Evolutionary conservation across 768 basidiomycete genomes (phyloP).

Genomic region (Trametes sanguinea): DNA sequence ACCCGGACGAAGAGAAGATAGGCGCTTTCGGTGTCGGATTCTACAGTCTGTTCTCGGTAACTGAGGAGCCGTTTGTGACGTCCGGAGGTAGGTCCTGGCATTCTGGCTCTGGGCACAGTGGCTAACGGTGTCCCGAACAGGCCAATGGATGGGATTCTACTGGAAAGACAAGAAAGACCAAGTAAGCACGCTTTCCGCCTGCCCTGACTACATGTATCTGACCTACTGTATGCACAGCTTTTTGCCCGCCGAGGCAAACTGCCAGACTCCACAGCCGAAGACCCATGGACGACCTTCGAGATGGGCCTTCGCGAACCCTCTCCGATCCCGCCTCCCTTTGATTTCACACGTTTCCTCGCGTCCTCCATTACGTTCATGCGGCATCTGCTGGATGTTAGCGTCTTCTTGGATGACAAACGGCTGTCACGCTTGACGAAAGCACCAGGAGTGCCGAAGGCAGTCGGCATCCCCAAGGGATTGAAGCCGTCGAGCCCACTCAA

Average conservation of each 20-base stretch:
- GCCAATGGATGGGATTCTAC: slow-evolving; percentile 93
- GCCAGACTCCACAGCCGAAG: slow-evolving; percentile 38
- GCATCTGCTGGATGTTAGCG: slow-evolving; percentile 69
- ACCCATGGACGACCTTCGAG: slow-evolving; percentile 82
- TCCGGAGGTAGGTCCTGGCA: slow-evolving; percentile 65
- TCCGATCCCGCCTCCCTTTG: slow-evolving; percentile 80
- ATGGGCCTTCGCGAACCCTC: slow-evolving; percentile 83
- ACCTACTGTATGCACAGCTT: slow-evolving; percentile 48
- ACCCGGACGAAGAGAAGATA: slow-evolving; percentile 93
- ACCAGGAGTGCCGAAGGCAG: slow-evolving; percentile 48
- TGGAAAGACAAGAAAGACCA: slow-evolving; percentile 95
- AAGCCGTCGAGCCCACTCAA: slow-evolving; percentile 55
- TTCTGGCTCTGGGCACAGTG: not conserved
- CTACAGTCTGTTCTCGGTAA: slow-evolving; percentile 81
- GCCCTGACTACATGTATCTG: not conserved
- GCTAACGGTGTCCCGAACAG: slow-evolving; percentile 34
- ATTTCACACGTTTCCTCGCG: slow-evolving; percentile 85
- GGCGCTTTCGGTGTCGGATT: slow-evolving; percentile 90
- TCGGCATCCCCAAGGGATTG: slow-evolving; percentile 58
- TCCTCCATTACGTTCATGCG: slow-evolving; percentile 95
- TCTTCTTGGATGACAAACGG: slow-evolving; percentile 80
- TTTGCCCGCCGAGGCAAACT: slow-evolving; percentile 79
- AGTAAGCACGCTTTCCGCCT: slow-evolving; percentile 36
- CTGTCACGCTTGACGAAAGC: slow-evolving; percentile 69
- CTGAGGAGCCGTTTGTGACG: slow-evolving; percentile 80